phyloP scores from a whole-genome alignment of 2,329 filamentous ascomycete genomes.

The Monilinia polystroma region DNA sequence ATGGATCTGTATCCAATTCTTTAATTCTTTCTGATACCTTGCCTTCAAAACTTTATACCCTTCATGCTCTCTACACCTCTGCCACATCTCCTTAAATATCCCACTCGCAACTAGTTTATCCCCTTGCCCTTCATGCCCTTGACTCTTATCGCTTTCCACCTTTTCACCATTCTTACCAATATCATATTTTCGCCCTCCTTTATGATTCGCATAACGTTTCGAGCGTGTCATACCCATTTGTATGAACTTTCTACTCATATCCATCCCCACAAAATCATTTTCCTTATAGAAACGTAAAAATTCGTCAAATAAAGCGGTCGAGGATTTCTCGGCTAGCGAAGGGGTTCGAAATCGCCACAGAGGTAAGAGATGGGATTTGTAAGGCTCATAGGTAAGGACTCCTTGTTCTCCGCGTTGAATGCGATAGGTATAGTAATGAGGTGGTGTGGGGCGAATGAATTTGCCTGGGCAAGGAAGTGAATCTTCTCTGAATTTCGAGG shows the following conservation, averaged over 20 bases:
- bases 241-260: slow-evolving; percentile 63
- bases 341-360: slow-evolving; percentile 59
- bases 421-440: slow-evolving; percentile 28
- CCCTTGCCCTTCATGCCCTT: slow-evolving; percentile 46
- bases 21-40: slow-evolving; percentile 5
- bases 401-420: slow-evolving; percentile 61
- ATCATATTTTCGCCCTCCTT: slow-evolving; percentile 55
- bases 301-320: slow-evolving; percentile 47
- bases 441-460: slow-evolving; percentile 3
- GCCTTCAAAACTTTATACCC: slow-evolving; percentile 6
- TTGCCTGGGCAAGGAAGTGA: background rate
- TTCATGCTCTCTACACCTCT: slow-evolving; percentile 3
- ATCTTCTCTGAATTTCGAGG: background rate
- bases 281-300: slow-evolving; percentile 53
- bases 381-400: slow-evolving; percentile 62
- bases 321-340: slow-evolving; percentile 51
- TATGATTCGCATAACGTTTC: slow-evolving; percentile 57
- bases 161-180: slow-evolving; percentile 34
- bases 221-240: slow-evolving; percentile 66
- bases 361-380: slow-evolving; percentile 59
- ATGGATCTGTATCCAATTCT: background rate
- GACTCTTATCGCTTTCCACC: slow-evolving; percentile 44
- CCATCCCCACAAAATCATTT: slow-evolving; percentile 61
- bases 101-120: slow-evolving; percentile 52
- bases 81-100: slow-evolving; percentile 52